A percentile compares a stretch with the other conserved stretches of the same genome.
Evolutionary conservation across 202 grass and related monocot genomes (phyloP).

Genomic region (Digitaria exilis): DNA sequence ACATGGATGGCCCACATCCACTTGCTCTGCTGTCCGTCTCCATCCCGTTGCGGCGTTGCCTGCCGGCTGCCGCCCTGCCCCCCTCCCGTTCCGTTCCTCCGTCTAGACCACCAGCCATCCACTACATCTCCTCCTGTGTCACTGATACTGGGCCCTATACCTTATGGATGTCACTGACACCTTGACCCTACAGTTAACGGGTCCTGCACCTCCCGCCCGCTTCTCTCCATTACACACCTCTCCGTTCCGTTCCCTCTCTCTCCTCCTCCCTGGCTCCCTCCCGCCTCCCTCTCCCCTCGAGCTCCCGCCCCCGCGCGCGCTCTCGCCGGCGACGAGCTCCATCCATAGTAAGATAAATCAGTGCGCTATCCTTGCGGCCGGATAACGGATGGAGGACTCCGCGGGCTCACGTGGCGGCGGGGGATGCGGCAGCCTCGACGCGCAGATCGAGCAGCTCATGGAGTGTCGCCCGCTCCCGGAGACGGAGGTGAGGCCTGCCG

Average conservation of each 20-base stretch:
- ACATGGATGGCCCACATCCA: neutral
- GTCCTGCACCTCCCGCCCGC: neutral
- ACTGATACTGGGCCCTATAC: neutral
- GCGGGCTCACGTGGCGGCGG: constrained; percentile 8
- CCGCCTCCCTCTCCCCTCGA: neutral
- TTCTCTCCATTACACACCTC: constrained; percentile 16
- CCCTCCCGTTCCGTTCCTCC: neutral
- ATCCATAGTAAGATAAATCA: constrained; percentile 11
- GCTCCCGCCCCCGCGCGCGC: neutral
- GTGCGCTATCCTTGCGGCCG: neutral
- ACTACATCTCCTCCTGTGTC: neutral
- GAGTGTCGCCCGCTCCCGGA: constrained; percentile 51
- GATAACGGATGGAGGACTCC: constrained; percentile 18
- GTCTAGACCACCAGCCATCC: neutral
- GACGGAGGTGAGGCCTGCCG: constrained; percentile 35
- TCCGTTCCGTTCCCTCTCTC: neutral
- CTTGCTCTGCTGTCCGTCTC: neutral
- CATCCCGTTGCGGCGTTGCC: neutral
- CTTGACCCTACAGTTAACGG: neutral
- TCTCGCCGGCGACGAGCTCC: constrained; percentile 32
- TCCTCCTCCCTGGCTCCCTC: no score
- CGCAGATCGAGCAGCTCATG: constrained; percentile 59
- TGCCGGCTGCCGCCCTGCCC: neutral
- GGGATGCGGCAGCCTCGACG: constrained; percentile 36
- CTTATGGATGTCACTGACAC: neutral